These are phyloP conservation scores for Peribolospora baueri DNA, from an alignment of 768 basidiomycete species.

Conservation along the genomic window DNA sequence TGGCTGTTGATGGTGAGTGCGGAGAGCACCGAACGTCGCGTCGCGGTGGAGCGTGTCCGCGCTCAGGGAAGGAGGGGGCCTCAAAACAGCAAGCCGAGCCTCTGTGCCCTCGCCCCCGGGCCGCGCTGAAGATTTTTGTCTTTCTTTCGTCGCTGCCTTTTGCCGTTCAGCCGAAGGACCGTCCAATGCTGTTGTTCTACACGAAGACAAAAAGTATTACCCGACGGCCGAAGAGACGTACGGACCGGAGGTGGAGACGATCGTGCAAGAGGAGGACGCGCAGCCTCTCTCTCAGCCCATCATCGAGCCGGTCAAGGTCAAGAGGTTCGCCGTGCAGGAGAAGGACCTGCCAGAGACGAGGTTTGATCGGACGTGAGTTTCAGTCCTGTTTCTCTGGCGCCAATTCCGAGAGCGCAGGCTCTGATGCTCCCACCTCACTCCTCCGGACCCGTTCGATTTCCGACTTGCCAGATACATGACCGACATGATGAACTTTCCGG, in stretches of 20 bases:
- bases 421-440: not conserved
- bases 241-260: slow-evolving; percentile 74
- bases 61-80: too few relatives aligned
- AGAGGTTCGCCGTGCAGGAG: slow-evolving; percentile 85
- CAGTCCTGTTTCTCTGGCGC: not conserved
- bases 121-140: not conserved
- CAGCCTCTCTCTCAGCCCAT: slow-evolving; percentile 90
- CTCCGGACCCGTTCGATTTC: not conserved
- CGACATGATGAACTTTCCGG: slow-evolving; percentile 70
- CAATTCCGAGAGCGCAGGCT: not conserved
- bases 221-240: slow-evolving; percentile 78
- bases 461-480: slow-evolving; percentile 46
- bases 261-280: slow-evolving; percentile 95
- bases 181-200: slow-evolving; percentile 32
- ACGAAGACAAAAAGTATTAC: slow-evolving; percentile 97
- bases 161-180: not conserved
- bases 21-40: slow-evolving; percentile 14
- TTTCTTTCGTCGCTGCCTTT: not conserved
- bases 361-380: slow-evolving; percentile 76
- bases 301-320: slow-evolving; percentile 76
- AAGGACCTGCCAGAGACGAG: slow-evolving; percentile 88
- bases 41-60: too few relatives aligned
- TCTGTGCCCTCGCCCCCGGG: not conserved
- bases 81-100: not conserved
- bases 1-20: slow-evolving; percentile 17